Evolutionary conservation across 2,329 filamentous ascomycete species (phyloP).

Genomic region (Clonostachys solani): DNA sequence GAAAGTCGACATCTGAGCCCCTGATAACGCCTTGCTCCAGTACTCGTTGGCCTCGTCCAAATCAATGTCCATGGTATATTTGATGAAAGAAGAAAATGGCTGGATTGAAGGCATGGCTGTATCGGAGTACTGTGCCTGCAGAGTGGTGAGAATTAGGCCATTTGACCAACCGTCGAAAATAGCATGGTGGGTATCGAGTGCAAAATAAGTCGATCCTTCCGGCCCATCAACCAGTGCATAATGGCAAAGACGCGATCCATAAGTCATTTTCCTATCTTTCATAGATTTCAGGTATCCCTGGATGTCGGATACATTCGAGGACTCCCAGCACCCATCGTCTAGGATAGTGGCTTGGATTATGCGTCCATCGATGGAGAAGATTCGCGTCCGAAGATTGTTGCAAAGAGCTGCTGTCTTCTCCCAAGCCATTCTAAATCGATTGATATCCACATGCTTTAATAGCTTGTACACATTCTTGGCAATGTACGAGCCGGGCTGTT

Average conservation of each 20-base stretch:
- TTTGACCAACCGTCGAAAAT: conserved; percentile 11
- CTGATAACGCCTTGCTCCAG: conserved; percentile 4
- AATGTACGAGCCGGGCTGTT: conserved; percentile 23
- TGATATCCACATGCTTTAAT: conserved; percentile 7
- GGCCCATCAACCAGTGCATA: conserved; percentile 1
- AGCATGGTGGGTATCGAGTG: conserved; percentile 10
- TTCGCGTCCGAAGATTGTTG: conserved; percentile 9
- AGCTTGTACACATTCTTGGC: conserved; percentile 15
- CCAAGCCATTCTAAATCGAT: conserved; percentile 5
- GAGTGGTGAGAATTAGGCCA: conserved; percentile 3
- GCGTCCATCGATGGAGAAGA: conserved; percentile 6
- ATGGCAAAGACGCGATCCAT: background rate
- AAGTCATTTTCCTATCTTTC: background rate
- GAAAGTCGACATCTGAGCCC: background rate
- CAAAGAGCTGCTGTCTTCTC: conserved; percentile 2
- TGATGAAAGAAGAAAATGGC: conserved; percentile 1
- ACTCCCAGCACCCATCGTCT: background rate
- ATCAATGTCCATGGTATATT: conserved; percentile 3
- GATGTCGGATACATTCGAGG: no score
- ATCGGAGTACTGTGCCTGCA: background rate
- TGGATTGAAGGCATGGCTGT: background rate
- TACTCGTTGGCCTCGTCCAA: conserved; percentile 1
- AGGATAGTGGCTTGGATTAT: conserved; percentile 1
- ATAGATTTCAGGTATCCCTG: no score
- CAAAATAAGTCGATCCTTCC: conserved; percentile 2